Evolutionary conservation across 2,329 filamentous ascomycete genomes (phyloP).

Genomic region (Verticillium alfalfae): DNA sequence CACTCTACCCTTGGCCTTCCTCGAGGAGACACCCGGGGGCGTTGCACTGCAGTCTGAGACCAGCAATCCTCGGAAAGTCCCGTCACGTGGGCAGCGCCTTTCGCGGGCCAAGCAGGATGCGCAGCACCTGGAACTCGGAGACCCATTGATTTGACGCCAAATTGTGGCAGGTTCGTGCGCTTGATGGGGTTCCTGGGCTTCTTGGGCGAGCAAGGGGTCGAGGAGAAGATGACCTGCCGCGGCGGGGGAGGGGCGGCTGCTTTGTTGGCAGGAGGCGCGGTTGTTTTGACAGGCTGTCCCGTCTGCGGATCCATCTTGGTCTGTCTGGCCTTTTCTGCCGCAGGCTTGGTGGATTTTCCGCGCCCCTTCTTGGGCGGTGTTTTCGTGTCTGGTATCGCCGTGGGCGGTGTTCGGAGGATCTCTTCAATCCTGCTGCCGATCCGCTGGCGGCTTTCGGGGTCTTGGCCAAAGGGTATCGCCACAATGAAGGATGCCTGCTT

Average conservation of each 20-base stretch:
- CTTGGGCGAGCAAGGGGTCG: conserved; percentile 48
- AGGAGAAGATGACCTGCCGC: conserved; percentile 33
- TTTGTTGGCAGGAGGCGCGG: conserved; percentile 30
- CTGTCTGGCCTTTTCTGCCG: conserved; percentile 16
- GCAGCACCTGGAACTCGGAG: conserved; percentile 61
- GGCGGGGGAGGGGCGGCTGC: background rate
- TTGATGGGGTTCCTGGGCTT: conserved; percentile 25
- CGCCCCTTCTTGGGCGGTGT: conserved; percentile 14
- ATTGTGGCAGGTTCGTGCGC: conserved; percentile 29
- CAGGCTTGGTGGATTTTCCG: conserved; percentile 17
- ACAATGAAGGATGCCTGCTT: conserved; percentile 5
- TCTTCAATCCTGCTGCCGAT: conserved; percentile 58
- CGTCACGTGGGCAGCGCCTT: conserved; percentile 59
- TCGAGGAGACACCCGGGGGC: conserved; percentile 14
- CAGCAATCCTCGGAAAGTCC: conserved; percentile 21
- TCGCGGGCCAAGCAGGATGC: conserved; percentile 67
- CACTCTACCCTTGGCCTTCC: conserved; percentile 46
- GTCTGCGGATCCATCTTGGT: background rate
- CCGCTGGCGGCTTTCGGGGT: conserved; percentile 33
- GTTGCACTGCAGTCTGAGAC: background rate
- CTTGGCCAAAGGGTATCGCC: conserved; percentile 13
- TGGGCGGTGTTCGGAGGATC: conserved; percentile 41
- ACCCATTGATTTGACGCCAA: conserved; percentile 36
- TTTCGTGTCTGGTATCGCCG: conserved; percentile 12
- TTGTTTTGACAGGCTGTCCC: conserved; percentile 23